Percentiles rank a stretch among this genome's conserved stretches.
phyloP scores from a whole-genome alignment of 768 basidiomycete species.

The Tricholomella constricta region DNA sequence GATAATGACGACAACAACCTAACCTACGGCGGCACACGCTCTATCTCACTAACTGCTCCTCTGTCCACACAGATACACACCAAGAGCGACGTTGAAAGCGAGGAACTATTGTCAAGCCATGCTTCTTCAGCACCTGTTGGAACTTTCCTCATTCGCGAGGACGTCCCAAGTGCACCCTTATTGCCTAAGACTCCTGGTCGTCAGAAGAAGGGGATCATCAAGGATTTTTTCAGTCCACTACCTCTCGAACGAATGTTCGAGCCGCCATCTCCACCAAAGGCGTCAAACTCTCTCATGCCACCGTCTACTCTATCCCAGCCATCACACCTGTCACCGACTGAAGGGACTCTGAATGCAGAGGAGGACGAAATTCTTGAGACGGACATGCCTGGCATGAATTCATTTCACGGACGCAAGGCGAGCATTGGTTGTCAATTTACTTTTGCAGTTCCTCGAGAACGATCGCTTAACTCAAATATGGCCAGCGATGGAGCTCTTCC shows the following conservation, averaged over 20 bases:
- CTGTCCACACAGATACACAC: constrained; percentile 57
- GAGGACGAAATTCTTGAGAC: constrained; percentile 51
- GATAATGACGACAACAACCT: constrained; percentile 38
- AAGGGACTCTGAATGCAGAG: constrained; percentile 2
- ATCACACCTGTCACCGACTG: constrained; percentile 3
- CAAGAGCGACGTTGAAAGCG: constrained; percentile 37
- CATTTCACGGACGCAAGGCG: constrained; percentile 46
- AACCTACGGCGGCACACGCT: constrained; percentile 53
- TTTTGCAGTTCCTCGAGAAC: constrained; percentile 59
- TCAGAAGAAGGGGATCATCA: constrained; percentile 60
- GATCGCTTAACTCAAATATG: constrained; percentile 30
- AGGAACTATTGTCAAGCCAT: constrained; percentile 25
- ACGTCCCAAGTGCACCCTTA: constrained; percentile 54
- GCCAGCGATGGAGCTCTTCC: constrained; percentile 34
- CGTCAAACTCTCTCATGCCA: constrained; percentile 7
- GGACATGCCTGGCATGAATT: constrained; percentile 50
- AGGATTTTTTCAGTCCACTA: constrained; percentile 87
- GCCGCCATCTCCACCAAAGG: constrained; percentile 78
- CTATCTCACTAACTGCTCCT: constrained; percentile 60
- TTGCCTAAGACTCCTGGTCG: constrained; percentile 68
- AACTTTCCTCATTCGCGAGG: constrained; percentile 77
- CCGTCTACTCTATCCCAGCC: constrained; percentile 16
- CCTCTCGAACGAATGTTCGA: constrained; percentile 92
- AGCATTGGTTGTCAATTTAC: constrained; percentile 69
- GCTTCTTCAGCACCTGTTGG: constrained; percentile 44